These are phyloP conservation scores for Stenocarpella maydis DNA, from an alignment of 2,329 filamentous ascomycete genomes.

Conservation along the genomic window DNA sequence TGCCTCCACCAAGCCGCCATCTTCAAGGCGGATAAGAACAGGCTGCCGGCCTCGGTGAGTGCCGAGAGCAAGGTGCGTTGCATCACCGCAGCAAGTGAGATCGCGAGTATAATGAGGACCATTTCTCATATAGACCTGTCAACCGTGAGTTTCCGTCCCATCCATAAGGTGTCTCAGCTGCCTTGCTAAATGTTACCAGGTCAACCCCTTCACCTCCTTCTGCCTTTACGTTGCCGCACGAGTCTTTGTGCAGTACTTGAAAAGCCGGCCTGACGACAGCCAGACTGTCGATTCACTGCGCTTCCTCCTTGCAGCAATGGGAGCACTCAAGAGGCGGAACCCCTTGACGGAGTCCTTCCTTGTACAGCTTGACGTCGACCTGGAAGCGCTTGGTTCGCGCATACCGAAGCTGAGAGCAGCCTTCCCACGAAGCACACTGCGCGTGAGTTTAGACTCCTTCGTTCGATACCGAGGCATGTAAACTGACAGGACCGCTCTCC, in stretches of 20 bases:
- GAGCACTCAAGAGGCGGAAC: conserved; percentile 85
- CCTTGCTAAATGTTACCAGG: conserved; percentile 58
- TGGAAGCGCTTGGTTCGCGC: conserved; percentile 75
- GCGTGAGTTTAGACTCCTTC: conserved; percentile 50
- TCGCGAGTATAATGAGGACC: conserved; percentile 94
- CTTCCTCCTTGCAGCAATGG: conserved; percentile 90
- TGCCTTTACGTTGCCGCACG: conserved; percentile 95
- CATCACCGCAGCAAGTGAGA: conserved; percentile 91
- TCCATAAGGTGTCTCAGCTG: not conserved
- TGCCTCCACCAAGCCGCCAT: conserved; percentile 98
- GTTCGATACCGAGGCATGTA: not conserved
- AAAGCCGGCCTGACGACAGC: conserved; percentile 86
- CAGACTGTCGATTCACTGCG: conserved; percentile 83
- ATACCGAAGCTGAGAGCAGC: conserved; percentile 65
- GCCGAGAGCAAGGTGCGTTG: conserved; percentile 93
- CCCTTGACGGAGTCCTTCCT: conserved; percentile 94
- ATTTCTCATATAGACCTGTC: conserved; percentile 89
- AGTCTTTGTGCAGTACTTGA: conserved; percentile 96
- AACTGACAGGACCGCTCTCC: not conserved
- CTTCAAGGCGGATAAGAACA: conserved; percentile 93
- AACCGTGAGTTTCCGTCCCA: conserved; percentile 64
- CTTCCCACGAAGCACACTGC: conserved; percentile 62
- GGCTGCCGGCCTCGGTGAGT: conserved; percentile 77
- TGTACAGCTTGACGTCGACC: conserved; percentile 90
- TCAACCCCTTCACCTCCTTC: conserved; percentile 96